These are phyloP conservation scores for Hypsizygus marmoreus DNA, from an alignment of 768 basidiomycete genomes.

Conservation along the genomic window DNA sequence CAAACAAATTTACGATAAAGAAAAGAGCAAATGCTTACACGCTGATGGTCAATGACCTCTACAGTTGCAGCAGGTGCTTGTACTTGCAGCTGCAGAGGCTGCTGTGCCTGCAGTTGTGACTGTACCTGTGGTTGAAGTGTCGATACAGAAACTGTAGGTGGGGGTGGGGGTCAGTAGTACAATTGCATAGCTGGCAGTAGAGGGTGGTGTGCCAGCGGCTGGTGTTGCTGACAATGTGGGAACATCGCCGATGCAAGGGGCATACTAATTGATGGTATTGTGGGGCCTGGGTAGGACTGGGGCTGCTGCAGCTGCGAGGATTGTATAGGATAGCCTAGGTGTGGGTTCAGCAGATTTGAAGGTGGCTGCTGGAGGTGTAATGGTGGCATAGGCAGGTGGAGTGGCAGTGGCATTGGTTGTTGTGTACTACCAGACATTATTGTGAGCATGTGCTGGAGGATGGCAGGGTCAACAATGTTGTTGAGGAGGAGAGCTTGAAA, in stretches of 20 bases:
- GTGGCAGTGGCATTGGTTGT: slow-evolving; percentile 18
- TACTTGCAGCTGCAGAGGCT: slow-evolving; percentile 29
- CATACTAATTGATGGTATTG: too few species aligned
- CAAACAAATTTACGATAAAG: slow-evolving; percentile 14
- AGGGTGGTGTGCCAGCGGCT: slow-evolving; percentile 19
- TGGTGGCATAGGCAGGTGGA: slow-evolving; percentile 24
- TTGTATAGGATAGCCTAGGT: slow-evolving; percentile 31
- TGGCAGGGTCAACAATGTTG: slow-evolving; percentile 86
- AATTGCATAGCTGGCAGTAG: slow-evolving; percentile 31
- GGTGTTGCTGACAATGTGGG: slow-evolving; percentile 28
- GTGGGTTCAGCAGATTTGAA: slow-evolving; percentile 25
- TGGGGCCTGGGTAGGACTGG: slow-evolving; percentile 29
- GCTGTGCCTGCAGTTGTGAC: slow-evolving; percentile 25
- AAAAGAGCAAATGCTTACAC: slow-evolving; percentile 26
- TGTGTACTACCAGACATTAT: slow-evolving; percentile 26
- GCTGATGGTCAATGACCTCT: slow-evolving; percentile 54
- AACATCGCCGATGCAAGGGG: slow-evolving; percentile 27
- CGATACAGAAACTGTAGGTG: slow-evolving; percentile 26
- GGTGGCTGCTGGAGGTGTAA: slow-evolving; percentile 33
- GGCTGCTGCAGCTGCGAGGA: slow-evolving; percentile 30
- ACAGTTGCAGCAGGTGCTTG: slow-evolving; percentile 32
- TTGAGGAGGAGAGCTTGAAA: too few species aligned
- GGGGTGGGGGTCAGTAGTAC: slow-evolving; percentile 33
- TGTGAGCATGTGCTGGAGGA: slow-evolving; percentile 69
- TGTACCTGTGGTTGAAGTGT: slow-evolving; percentile 22